These are phyloP conservation scores for Emmonsiellopsis sp. DNA, from an alignment of 2,329 filamentous ascomycete species.

Conservation along the genomic window DNA sequence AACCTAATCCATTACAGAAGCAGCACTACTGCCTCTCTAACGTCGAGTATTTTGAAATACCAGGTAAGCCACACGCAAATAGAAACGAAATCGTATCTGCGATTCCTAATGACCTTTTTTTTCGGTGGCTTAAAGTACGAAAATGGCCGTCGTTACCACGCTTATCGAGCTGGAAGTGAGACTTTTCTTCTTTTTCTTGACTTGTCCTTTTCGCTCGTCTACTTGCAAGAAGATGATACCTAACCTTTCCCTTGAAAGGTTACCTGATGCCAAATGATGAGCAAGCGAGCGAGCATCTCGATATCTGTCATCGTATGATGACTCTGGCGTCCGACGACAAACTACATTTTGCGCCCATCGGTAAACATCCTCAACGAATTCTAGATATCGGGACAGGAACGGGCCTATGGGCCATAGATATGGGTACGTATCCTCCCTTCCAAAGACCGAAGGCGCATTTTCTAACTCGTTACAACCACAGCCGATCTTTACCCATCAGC, in stretches of 20 bases:
- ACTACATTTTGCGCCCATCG: slow-evolving; percentile 23
- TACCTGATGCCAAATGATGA: background rate
- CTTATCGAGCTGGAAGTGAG: slow-evolving; percentile 10
- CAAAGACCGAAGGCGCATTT: background rate
- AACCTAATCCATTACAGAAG: background rate
- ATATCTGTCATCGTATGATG: slow-evolving; percentile 31
- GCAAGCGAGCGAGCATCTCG: slow-evolving; percentile 22
- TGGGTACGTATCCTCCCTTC: slow-evolving; percentile 7
- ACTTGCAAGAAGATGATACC: slow-evolving; percentile 19
- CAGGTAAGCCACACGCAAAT: background rate
- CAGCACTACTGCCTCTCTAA: background rate
- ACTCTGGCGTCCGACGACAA: slow-evolving; percentile 18
- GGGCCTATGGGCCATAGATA: slow-evolving; percentile 12
- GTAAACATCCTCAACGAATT: slow-evolving; percentile 14
- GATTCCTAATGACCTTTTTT: slow-evolving; percentile 8
- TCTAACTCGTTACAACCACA: background rate
- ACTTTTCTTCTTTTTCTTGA: slow-evolving; percentile 10
- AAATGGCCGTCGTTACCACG: slow-evolving; percentile 16
- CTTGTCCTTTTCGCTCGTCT: slow-evolving; percentile 25
- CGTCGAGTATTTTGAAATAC: background rate
- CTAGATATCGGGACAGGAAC: slow-evolving; percentile 27
- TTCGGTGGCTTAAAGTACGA: slow-evolving; percentile 6
- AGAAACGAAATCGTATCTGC: slow-evolving; percentile 3
- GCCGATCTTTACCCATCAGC: background rate
- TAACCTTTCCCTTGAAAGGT: background rate